These are phyloP conservation scores for Colletotrichum tropicale DNA, from an alignment of 2,329 filamentous ascomycete genomes.

Conservation along the genomic window DNA sequence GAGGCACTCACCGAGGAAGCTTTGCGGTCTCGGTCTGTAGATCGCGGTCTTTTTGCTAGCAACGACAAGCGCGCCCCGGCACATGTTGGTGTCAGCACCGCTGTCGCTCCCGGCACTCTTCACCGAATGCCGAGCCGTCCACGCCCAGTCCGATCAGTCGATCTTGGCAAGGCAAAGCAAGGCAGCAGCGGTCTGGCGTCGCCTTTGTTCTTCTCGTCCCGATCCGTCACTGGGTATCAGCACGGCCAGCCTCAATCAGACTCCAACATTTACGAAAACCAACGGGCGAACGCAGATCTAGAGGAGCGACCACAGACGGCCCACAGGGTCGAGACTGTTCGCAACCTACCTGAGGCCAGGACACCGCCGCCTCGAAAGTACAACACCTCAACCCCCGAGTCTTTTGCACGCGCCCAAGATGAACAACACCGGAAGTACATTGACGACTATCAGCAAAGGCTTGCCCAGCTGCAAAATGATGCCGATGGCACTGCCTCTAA, in stretches of 20 bases:
- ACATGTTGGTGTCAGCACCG: constrained; percentile 66
- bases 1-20: constrained; percentile 45
- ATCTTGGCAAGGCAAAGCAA: constrained; percentile 34
- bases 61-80: constrained; percentile 69
- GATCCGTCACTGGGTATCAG: constrained; percentile 44
- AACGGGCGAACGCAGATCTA: constrained; percentile 35
- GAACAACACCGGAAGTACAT: constrained; percentile 33
- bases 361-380: constrained; percentile 38
- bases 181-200: constrained; percentile 34
- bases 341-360: constrained; percentile 35
- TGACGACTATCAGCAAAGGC: constrained; percentile 36
- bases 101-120: constrained; percentile 65
- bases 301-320: constrained; percentile 54
- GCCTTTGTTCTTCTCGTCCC: constrained; percentile 43
- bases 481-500: constrained; percentile 5
- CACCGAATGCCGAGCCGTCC: constrained; percentile 42
- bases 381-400: constrained; percentile 43
- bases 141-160: constrained; percentile 51
- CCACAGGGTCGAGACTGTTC: constrained; percentile 42
- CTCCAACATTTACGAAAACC: constrained; percentile 44
- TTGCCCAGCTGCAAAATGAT: constrained; percentile 26
- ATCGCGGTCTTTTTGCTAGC: constrained; percentile 63
- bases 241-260: constrained; percentile 49
- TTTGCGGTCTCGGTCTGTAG: constrained; percentile 65
- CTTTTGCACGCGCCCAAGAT: constrained; percentile 40